Evolutionary conservation across 805 yeast genomes (phyloP), one percentile per base, ranked within the genome.

Genomic region (Candida insectalens): DNA sequence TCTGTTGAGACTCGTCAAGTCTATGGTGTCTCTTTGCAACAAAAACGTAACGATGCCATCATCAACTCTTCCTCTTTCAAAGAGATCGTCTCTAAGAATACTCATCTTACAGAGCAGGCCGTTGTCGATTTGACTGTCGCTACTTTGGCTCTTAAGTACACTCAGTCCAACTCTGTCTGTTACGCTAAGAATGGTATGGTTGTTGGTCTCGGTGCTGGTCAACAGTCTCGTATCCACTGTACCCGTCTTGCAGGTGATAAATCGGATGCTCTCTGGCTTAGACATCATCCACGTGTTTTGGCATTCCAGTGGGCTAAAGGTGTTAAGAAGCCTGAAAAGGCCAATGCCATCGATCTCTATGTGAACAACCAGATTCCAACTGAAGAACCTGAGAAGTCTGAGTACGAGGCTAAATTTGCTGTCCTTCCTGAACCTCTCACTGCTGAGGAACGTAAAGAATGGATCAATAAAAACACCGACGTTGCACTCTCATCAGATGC

Each of bases 181-280:
- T 92, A 88, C 62, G 96, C 96, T 50, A 92, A 88, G 67, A 83
- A 88, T 60, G 99, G 99, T 69, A 92, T 92, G 99, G 95, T 92
- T 41, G 77, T 92, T 52, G 99, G 99, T 46, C 74, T 92, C 50
- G 99, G 99, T 55, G 99, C 99, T 40, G 99, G 99, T 46, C 99
- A 92, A 71, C 99, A 92, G 68, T 87, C 96, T 36, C 79, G 99
- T 67, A 92, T 92, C 55, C 99, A 92, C 69, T 92, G 99, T 69
- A 92, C 98, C 32, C 81, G 99, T 68, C 74, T 92, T 49, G 99
- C 98, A 34, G 98, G 98, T 59, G 98, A 92, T 56, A 92, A 92
- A 71, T 96, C 97, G 46, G 96, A 92, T 62, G 88, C 88, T 74
- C 92, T 97, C 97, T 92, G 98, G 98, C 74, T 92, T 55, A 82